Percentiles rank a stretch among this genome's conserved stretches.
These are phyloP conservation scores for Sicyos edulis DNA, from an alignment of 306 rosid genomes.

Conservation along the genomic window DNA sequence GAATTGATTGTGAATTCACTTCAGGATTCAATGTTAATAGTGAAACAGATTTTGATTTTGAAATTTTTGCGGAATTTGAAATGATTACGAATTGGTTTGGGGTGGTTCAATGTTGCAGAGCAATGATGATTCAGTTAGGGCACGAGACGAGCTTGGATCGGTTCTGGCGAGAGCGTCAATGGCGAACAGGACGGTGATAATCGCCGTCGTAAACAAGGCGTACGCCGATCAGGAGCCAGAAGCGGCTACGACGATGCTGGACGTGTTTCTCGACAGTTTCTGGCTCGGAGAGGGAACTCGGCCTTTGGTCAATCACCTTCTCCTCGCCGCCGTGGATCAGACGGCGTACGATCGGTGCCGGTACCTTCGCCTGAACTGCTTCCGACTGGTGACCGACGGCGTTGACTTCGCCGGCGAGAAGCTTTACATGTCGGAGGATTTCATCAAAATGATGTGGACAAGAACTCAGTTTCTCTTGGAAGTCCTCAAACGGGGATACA, in stretches of 20 bases:
- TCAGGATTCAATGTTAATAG: not conserved
- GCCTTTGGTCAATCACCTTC: conserved; percentile 40
- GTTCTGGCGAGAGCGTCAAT: conserved; percentile 45
- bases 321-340: conserved; percentile 61
- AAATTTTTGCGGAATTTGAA: not conserved
- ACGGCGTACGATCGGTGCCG: conserved; percentile 56
- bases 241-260: conserved; percentile 53
- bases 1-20: not conserved
- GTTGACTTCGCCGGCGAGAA: conserved; percentile 55
- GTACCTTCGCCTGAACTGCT: conserved; percentile 48
- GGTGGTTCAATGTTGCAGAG: not conserved
- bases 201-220: conserved; percentile 54
- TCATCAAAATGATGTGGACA: conserved; percentile 79
- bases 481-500: conserved; percentile 72
- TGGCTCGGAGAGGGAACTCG: conserved; percentile 67
- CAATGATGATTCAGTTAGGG: not conserved
- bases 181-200: conserved; percentile 59
- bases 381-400: conserved; percentile 44
- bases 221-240: conserved; percentile 45
- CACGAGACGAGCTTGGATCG: conserved; percentile 38
- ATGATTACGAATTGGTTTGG: not conserved
- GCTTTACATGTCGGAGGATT: conserved; percentile 59
- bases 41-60: not conserved
- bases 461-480: conserved; percentile 48
- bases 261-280: conserved; percentile 56